Conservation (phyloP, 2,329 filamentous ascomycete species). For the Talaromyces sp. region DNA sequence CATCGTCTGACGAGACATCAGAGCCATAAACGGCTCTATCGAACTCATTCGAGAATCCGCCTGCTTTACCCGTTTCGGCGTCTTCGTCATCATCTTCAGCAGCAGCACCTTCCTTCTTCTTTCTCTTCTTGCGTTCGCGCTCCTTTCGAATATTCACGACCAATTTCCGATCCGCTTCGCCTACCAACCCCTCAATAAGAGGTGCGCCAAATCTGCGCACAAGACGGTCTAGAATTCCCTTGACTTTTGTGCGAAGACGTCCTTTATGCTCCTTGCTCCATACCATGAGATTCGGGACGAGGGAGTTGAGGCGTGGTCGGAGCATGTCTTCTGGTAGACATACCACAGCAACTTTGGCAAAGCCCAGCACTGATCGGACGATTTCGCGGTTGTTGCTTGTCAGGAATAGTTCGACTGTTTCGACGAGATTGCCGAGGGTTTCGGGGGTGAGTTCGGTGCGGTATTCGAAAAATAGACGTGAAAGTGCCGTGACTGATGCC, state of each 20-base stretch:
- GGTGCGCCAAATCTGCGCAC: slow-evolving; percentile 85
- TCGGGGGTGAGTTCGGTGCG: slow-evolving; percentile 62
- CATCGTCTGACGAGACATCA: slow-evolving; percentile 45
- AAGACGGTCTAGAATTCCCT: slow-evolving; percentile 94
- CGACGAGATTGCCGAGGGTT: slow-evolving; percentile 76
- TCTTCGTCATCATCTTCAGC: slow-evolving; percentile 51
- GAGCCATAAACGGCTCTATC: slow-evolving; percentile 93
- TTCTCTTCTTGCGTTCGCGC: slow-evolving; percentile 82
- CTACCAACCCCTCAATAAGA: slow-evolving; percentile 70
- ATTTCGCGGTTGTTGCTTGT: slow-evolving; percentile 97
- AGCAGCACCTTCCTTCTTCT: slow-evolving; percentile 64
- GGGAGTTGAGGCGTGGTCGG: slow-evolving; percentile 65
- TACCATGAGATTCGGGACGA: slow-evolving; percentile 85
- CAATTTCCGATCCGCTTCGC: slow-evolving; percentile 81
- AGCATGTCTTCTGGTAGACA: slow-evolving; percentile 75
- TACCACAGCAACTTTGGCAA: slow-evolving; percentile 93
- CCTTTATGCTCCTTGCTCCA: slow-evolving; percentile 99
- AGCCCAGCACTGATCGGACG: slow-evolving; percentile 87
- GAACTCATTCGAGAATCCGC: slow-evolving; percentile 77
- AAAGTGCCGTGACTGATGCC: slow-evolving; percentile 90
- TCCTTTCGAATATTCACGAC: slow-evolving; percentile 94
- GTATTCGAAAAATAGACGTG: slow-evolving; percentile 90
- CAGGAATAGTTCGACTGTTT: slow-evolving; percentile 93
- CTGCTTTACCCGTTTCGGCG: slow-evolving; percentile 39
- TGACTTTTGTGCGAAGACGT: slow-evolving; percentile 93